These are phyloP conservation scores for Arthrobotrys entomopaga DNA, from an alignment of 2,329 filamentous ascomycete species.

Conservation along the genomic window DNA sequence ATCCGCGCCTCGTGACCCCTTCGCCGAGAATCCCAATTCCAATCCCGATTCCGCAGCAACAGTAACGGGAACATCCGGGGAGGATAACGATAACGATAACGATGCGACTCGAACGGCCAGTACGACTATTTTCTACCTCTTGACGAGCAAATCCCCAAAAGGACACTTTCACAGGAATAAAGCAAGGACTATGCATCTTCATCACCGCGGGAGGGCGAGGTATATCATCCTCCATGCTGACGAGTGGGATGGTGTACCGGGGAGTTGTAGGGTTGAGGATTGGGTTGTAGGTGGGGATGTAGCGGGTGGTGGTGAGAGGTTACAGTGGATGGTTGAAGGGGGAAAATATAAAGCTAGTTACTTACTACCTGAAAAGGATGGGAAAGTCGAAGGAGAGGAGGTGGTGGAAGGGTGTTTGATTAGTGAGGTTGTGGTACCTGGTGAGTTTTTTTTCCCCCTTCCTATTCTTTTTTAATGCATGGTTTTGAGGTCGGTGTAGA, in stretches of 20 bases:
- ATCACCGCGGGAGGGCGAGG: conserved; percentile 71
- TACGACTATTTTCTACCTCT: conserved; percentile 73
- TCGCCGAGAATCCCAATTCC: conserved; percentile 58
- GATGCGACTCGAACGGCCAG: conserved; percentile 66
- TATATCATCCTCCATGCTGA: conserved; percentile 74
- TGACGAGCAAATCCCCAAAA: conserved; percentile 68
- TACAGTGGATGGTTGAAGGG: conserved; percentile 76
- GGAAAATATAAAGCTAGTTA: conserved; percentile 74
- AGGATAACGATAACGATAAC: conserved; percentile 59
- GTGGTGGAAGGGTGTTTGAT: conserved; percentile 66
- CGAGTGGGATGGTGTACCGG: conserved; percentile 61
- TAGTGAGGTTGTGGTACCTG: conserved; percentile 25
- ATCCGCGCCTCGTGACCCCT: conserved; percentile 56
- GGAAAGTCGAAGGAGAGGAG: conserved; percentile 59
- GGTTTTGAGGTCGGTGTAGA: background rate
- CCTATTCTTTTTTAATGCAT: background rate
- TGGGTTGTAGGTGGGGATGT: conserved; percentile 73
- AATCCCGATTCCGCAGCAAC: conserved; percentile 60
- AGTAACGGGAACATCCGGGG: background rate
- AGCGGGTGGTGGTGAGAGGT: conserved; percentile 68
- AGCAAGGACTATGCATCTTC: conserved; percentile 72
- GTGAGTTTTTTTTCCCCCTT: conserved; percentile 14
- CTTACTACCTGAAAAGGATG: conserved; percentile 5
- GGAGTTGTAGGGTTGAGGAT: conserved; percentile 66
- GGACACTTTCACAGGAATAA: conserved; percentile 71